Evolutionary conservation across 1,284 basidiomycete genomes (phyloP), one percentile per base, ranked within the genome.

Genomic region (Ustilago shanxiensis): DNA sequence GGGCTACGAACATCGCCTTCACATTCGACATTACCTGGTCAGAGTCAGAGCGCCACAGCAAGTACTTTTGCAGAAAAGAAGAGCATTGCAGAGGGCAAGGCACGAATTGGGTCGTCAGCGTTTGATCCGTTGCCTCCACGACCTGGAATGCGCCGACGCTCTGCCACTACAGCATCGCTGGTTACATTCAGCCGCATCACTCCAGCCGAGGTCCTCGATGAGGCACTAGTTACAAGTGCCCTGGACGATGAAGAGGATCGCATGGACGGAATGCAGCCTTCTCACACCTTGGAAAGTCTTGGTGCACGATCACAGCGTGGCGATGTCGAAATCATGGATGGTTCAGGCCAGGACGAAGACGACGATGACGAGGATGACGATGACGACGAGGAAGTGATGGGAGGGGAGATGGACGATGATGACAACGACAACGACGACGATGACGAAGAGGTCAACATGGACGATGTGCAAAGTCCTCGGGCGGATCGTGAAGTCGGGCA

Each of bases 181-280:
- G 60, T 77, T 20, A 60, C 76, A 2, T 72, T 68, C 22, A 77
- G 72, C 52, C 68, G 77, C 20, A 74, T 79, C 57, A 54, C 57
- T 39, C 77, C 77, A 0, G 63, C 70, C 31, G 68, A 72, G 37
- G 74, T 79, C 50, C 37, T 79, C 29, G 77, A 79, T 37, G 79
- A 76, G 35, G 76, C 75, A 8, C 58, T 80, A 3, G 60, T 77
- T n/a, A 59, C 62, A 2, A 66, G 69, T 41, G 61, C 60, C 22
- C 56, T 70, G 20, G 77, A 79, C n/a, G 77, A 77, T 33, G 73
- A 79, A 26, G 77, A 79, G 37, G 72, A 68, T 26, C 68, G 69
- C 5, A 59, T 63, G 47, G 72, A 72, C 26, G 54, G 22, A 6
- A 26, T 64, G 52, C 64, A 61, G 37, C 61, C 50, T 2, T 69